phyloP scores from a whole-genome alignment of 2,329 filamentous ascomycete genomes.

The Microdochium bolleyi region DNA sequence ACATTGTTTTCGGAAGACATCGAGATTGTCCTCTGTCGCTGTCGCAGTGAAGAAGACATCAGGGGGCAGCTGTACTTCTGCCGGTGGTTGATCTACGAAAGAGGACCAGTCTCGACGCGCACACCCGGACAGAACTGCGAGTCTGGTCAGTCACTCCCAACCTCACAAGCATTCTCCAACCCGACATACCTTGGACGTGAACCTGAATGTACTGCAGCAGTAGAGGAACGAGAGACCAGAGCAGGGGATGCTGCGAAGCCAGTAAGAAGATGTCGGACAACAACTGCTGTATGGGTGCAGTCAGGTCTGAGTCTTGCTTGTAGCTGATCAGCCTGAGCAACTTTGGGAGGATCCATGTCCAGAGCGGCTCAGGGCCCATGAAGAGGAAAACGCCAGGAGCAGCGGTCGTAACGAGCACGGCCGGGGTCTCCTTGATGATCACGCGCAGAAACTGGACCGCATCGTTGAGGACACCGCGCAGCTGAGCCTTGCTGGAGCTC shows the following conservation, averaged over 20 bases:
- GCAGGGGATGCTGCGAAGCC: conserved; percentile 29
- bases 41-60: conserved; percentile 18
- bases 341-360: conserved; percentile 56
- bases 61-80: conserved; percentile 29
- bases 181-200: conserved; percentile 31
- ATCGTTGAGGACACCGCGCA: conserved; percentile 55
- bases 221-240: conserved; percentile 39
- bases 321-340: conserved; percentile 50
- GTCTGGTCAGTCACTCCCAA: conserved; percentile 7
- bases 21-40: not conserved
- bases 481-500: conserved; percentile 49
- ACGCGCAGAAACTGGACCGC: conserved; percentile 72
- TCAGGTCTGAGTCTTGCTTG: conserved; percentile 35
- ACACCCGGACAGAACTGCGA: conserved; percentile 11
- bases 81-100: conserved; percentile 16
- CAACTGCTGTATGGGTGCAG: conserved; percentile 43
- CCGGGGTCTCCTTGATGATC: conserved; percentile 67
- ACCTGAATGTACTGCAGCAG: conserved; percentile 42
- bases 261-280: conserved; percentile 39
- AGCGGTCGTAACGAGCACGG: conserved; percentile 47
- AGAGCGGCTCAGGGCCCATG: conserved; percentile 53
- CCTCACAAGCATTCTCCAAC: not conserved
- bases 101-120: conserved; percentile 18
- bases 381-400: conserved; percentile 34
- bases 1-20: not conserved